phyloP scores from a whole-genome alignment of 202 grass and related monocot genomes.

The Carex arenaria region DNA sequence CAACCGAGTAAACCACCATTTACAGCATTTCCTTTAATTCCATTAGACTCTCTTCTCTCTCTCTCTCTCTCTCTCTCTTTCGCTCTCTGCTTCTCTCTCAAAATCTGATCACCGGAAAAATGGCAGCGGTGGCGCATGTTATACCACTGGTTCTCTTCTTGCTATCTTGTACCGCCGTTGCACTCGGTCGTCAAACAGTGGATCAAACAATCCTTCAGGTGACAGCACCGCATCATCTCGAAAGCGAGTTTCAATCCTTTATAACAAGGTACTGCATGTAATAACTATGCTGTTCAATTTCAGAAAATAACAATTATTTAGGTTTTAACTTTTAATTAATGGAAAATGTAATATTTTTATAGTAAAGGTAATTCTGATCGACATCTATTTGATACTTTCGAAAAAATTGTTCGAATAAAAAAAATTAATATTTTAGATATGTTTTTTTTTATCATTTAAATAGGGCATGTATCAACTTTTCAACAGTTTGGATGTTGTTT shows the following conservation, averaged over 20 bases:
- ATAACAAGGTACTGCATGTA: constrained; percentile 10
- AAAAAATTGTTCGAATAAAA: not conserved
- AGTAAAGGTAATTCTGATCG: not conserved
- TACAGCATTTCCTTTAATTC: not conserved
- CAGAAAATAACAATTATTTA: not conserved
- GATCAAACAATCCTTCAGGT: constrained; percentile 6
- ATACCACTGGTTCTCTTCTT: not conserved
- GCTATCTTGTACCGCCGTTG: not conserved
- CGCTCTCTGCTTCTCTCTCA: not conserved
- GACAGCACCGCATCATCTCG: not conserved
- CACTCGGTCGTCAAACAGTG: not conserved
- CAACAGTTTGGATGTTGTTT: not conserved
- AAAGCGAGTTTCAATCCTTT: constrained; percentile 20
- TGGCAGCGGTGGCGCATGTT: constrained; percentile 1
- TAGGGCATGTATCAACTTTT: not conserved
- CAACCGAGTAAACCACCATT: not conserved
- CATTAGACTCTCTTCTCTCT: not conserved
- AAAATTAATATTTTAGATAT: not conserved
- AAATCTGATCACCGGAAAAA: constrained; percentile 1
- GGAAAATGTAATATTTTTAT: not conserved
- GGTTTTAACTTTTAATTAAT: not conserved
- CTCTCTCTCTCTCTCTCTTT: not conserved
- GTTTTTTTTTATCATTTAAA: not conserved
- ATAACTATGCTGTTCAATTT: not conserved
- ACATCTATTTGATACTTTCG: not conserved